Evolutionary conservation across 2,329 filamentous ascomycete species (phyloP).

Genomic region (Hypoxylon sp.): DNA sequence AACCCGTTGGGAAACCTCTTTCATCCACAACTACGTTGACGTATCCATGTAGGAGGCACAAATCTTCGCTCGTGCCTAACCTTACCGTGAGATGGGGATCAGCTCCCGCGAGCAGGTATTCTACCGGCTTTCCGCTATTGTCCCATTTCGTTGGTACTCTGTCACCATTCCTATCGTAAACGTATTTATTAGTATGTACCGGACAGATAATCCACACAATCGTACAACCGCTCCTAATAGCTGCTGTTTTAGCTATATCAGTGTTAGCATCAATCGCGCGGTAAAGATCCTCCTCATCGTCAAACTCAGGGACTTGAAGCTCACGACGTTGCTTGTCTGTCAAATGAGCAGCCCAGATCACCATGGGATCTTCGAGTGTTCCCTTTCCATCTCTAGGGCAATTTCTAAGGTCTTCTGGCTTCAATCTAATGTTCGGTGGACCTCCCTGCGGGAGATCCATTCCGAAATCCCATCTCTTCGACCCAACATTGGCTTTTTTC

Average conservation of each 20-base stretch:
- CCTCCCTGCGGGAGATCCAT: constrained; percentile 27
- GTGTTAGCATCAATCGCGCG: constrained; percentile 33
- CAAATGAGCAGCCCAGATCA: constrained; percentile 32
- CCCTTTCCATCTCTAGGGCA: constrained; percentile 33
- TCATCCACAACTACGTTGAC: constrained; percentile 29
- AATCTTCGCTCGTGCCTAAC: constrained; percentile 33
- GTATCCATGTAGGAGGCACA: constrained; percentile 26
- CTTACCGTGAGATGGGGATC: constrained; percentile 35
- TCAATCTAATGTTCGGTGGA: constrained; percentile 14
- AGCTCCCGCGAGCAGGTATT: constrained; percentile 21
- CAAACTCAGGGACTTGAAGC: constrained; percentile 29
- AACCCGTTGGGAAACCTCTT: constrained; percentile 31
- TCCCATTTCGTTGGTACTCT: constrained; percentile 24
- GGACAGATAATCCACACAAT: constrained; percentile 38
- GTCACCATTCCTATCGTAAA: constrained; percentile 18
- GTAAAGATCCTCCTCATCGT: constrained; percentile 32
- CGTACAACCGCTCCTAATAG: constrained; percentile 25
- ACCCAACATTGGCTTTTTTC: neutral
- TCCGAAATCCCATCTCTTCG: constrained; percentile 27
- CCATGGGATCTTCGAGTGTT: constrained; percentile 33
- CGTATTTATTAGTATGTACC: constrained; percentile 31
- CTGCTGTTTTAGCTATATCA: constrained; percentile 38
- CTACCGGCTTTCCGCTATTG: constrained; percentile 7
- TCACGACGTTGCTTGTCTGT: constrained; percentile 13
- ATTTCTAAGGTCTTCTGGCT: neutral